Base-by-base conservation (phyloP, 2,329 filamentous ascomycete species). In the Thielaviopsis ethacetica region DNA sequence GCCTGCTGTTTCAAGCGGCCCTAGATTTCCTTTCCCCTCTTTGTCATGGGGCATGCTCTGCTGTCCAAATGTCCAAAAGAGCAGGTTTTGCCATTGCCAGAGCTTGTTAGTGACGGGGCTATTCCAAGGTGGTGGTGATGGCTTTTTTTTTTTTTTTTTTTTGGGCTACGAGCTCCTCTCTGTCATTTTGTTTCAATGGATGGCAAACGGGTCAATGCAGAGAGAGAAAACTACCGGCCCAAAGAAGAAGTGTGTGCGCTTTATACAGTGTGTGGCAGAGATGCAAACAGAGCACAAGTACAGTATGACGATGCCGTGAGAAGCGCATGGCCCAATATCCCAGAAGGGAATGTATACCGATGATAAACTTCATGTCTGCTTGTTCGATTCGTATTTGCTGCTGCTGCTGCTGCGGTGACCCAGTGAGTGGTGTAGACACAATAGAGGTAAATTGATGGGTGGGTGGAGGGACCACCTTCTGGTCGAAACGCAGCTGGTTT, bases 401-500 rank as follows among this genome's bases (percentile, higher is more conserved):
- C 17, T 34, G 6, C 30, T 34, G 17, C 10, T n/a, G 38, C 17
- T 9, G 38, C n/a, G 38, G 38, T 6, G 38, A n/a, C 10, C 15
- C 15, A n/a, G 38, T n/a, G 15, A 44, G 17, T 44, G 17, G 38
- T 1, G 13, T 34, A 10, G 38, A n/a, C 38, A 3, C 38, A 44
- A n/a, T 15, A 44, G 38, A 44, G 38, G 15, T 17, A 17, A 44
- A 44, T 44, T 44, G 38, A 44, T 44, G 38, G 38, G 15, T 44
- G 38, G 38, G 38, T n/a, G 38, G 38, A 44, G 38, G 38, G 38
- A 44, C 38, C 38, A 44, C 38, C 38, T 4, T 17, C 49, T 41
- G 24, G 62, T 59, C 65, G 65, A 66, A 66, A 66, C 65, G 61
- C 61, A 59, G 63, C 62, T 59, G 58, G 65, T 66, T 66, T 66